Evolutionary conservation across 768 basidiomycete species (phyloP).

Genomic region (Mycena kentingensis): DNA sequence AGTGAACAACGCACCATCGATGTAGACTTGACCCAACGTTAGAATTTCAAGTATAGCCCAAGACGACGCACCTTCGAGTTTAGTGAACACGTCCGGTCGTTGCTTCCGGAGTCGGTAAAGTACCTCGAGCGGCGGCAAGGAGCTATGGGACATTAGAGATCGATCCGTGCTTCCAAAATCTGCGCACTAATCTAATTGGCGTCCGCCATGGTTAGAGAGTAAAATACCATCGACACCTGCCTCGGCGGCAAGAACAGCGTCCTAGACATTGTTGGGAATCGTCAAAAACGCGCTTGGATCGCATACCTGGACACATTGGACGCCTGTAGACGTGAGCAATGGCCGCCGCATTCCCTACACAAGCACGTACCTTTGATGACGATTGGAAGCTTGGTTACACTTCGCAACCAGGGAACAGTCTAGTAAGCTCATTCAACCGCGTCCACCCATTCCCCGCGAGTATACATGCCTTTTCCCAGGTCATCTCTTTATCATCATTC

Average conservation of each 20-base stretch:
- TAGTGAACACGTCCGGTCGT: slow-evolving; percentile 73
- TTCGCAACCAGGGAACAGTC: slow-evolving; percentile 79
- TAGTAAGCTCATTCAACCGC: slow-evolving; percentile 24
- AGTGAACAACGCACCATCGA: slow-evolving; percentile 59
- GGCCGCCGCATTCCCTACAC: not conserved
- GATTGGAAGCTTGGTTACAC: slow-evolving; percentile 69
- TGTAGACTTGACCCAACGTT: slow-evolving; percentile 58
- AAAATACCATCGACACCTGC: slow-evolving; percentile 87
- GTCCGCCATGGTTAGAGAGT: slow-evolving; percentile 89
- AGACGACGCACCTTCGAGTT: slow-evolving; percentile 58
- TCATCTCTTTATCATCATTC: slow-evolving; percentile 75
- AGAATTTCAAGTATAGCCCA: slow-evolving; percentile 10
- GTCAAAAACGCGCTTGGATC: not conserved
- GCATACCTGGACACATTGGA: slow-evolving; percentile 71
- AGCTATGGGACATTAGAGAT: slow-evolving; percentile 43
- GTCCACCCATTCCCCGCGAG: not conserved
- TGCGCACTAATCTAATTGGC: slow-evolving; percentile 79
- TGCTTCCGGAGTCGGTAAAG: slow-evolving; percentile 71
- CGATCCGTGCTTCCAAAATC: slow-evolving; percentile 12
- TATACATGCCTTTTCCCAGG: slow-evolving; percentile 62
- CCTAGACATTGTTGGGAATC: slow-evolving; percentile 45
- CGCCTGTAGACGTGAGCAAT: slow-evolving; percentile 41
- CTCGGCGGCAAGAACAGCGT: slow-evolving; percentile 82
- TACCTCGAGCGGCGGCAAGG: slow-evolving; percentile 77
- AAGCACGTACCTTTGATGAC: slow-evolving; percentile 63